phyloP scores from a whole-genome alignment of 2,329 filamentous ascomycete genomes.

The Venturia asperata region DNA sequence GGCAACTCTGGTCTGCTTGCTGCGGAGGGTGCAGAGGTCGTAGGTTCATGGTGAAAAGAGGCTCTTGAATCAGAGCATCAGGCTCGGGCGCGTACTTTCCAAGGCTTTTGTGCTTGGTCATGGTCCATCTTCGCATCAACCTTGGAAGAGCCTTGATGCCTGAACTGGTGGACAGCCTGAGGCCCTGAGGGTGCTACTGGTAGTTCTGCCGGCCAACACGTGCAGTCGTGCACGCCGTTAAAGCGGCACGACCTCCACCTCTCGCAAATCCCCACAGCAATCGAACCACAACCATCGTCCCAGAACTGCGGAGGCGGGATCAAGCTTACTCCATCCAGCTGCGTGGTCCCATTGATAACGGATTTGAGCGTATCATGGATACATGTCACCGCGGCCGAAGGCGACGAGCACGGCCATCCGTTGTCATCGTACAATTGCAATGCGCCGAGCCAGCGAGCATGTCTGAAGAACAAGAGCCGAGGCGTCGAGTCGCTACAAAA shows the following conservation, averaged over 20 bases:
- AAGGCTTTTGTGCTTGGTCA: too few relatives aligned
- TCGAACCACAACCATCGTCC: background rate
- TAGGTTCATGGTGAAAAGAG: too few relatives aligned
- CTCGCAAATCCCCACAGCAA: background rate
- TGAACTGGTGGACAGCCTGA: too few relatives aligned
- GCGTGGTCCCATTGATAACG: background rate
- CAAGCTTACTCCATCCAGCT: background rate
- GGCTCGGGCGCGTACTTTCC: too few relatives aligned
- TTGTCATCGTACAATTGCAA: background rate
- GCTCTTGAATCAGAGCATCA: too few relatives aligned
- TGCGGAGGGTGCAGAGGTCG: too few relatives aligned
- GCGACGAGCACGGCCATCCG: background rate
- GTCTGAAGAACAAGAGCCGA: background rate
- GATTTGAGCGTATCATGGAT: slow-evolving; percentile 1
- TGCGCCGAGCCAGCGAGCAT: background rate
- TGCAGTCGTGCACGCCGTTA: background rate
- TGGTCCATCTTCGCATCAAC: too few relatives aligned
- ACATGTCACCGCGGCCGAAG: background rate
- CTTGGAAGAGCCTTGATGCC: too few relatives aligned
- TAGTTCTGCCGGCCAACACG: background rate
- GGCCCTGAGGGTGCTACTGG: too few relatives aligned
- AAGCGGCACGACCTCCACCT: background rate
- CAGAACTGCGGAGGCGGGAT: slow-evolving; percentile 1
- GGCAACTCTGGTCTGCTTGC: too few relatives aligned
- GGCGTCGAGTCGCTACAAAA: background rate